Base-by-base conservation (phyloP, 2,329 filamentous ascomycete genomes). In the Macrophomina phaseolina region DNA sequence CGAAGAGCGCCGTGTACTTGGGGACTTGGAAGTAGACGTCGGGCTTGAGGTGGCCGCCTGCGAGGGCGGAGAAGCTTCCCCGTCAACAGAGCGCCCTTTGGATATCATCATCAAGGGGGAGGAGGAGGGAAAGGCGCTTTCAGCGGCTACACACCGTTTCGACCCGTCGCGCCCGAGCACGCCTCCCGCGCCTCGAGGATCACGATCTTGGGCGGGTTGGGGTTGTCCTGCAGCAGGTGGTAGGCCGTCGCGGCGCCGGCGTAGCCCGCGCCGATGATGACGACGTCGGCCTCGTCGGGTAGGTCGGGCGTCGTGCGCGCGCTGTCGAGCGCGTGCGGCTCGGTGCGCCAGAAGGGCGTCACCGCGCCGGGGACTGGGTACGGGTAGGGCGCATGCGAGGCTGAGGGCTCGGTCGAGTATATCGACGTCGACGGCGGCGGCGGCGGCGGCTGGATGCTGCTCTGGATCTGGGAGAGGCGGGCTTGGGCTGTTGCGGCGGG, bases 1-100 rank as follows among this genome's bases (percentile, higher is more conserved):
- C 67, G 32, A 53, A 66, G n/a, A 66, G 53, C 53, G 34, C 55
- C 45, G 64, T 60, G 55, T 69, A 56, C 3, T 64, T 67, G 14
- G 60, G 42, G 3, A 71, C 64, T 18, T 81, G 73, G 2, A 73
- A 69, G 5, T 74, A 66, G 5, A 77, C 75, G 70, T 87, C 81
- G 42, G 78, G 74, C 64, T 66, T 66, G 45, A 66, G 64, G 36
- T 66, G 64, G 34, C 64, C 64, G 34, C 64, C 64, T 66, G 18
- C 11, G 36, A 11, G 36, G 36, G 40, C 8, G 40, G 40, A 14
- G 12, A 45, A 45, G 36, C 11, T 38, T 5, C 6, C 11, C 11
- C 5, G 36, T 38, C 36, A 11, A 38, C 36, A 5, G 36, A 5
- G 36, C 36, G 36, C 36, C 11, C 11, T 11, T 38, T 38, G 36